These are phyloP conservation scores for Trichoderma sp. DNA, from an alignment of 2,329 filamentous ascomycete species.

Conservation along the genomic window DNA sequence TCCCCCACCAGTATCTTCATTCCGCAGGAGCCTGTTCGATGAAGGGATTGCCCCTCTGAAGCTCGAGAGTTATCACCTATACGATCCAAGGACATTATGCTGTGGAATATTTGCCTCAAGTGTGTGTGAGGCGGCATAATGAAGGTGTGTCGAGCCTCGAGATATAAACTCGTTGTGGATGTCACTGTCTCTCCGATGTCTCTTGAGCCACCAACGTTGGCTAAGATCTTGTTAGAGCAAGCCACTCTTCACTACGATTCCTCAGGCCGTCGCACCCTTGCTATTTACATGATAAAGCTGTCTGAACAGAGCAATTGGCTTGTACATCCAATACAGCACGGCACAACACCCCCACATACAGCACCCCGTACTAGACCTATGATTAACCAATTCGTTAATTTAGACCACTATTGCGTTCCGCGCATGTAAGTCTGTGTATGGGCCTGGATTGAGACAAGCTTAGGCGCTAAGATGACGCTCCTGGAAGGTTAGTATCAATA, in stretches of 20 bases:
- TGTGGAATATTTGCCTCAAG: no score
- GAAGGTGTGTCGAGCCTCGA: neutral
- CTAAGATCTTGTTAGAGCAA: neutral
- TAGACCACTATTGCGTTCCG: neutral
- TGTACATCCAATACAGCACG: neutral
- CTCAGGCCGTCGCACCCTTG: neutral
- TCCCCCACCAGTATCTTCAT: neutral
- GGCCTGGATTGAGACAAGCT: constrained; percentile 7
- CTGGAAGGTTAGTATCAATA: neutral
- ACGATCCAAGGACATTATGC: neutral
- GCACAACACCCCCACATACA: neutral
- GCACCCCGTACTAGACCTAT: neutral
- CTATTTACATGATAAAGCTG: neutral
- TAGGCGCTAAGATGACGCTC: neutral
- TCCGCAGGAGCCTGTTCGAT: neutral
- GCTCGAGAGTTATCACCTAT: constrained; percentile 1
- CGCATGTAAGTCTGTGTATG: neutral
- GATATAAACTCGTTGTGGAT: neutral
- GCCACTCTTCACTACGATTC: neutral
- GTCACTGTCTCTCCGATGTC: neutral
- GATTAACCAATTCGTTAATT: neutral
- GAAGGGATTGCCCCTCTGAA: constrained; percentile 3
- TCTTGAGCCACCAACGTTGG: neutral
- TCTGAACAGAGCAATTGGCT: neutral
- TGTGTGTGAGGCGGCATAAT: neutral